A percentile compares a stretch with the other conserved stretches of the same genome.
Conservation (phyloP, 2,329 filamentous ascomycete genomes). For the Didymella keratinophila region DNA sequence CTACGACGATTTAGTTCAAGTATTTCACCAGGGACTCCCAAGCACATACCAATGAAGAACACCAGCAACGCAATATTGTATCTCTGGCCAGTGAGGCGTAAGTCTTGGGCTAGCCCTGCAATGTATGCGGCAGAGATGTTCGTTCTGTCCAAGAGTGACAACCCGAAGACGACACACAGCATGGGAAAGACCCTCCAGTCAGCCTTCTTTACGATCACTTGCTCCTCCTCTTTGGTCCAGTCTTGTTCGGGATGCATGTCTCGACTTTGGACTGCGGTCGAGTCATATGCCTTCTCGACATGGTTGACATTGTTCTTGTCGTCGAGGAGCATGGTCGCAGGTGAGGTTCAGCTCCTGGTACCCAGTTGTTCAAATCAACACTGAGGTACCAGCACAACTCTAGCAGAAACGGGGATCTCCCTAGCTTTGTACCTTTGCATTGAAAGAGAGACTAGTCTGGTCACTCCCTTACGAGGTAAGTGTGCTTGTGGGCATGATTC, state of each 20-base stretch:
- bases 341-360: background rate
- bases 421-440: conserved; percentile 2
- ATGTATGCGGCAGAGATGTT: conserved; percentile 38
- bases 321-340: conserved; percentile 12
- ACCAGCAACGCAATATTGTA: conserved; percentile 45
- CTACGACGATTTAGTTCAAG: conserved; percentile 9
- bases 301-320: conserved; percentile 25
- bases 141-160: conserved; percentile 36
- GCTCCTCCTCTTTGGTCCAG: conserved; percentile 45
- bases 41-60: conserved; percentile 36
- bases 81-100: conserved; percentile 27
- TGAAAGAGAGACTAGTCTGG: conserved; percentile 4
- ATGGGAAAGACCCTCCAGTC: conserved; percentile 46
- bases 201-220: conserved; percentile 39
- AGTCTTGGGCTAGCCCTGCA: conserved; percentile 27
- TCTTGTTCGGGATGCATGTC: conserved; percentile 27
- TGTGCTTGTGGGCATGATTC: background rate
- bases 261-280: background rate
- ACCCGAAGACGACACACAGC: conserved; percentile 43
- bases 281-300: conserved; percentile 23
- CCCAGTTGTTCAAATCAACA: background rate
- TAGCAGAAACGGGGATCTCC: background rate
- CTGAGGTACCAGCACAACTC: background rate
- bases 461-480: conserved; percentile 3
- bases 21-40: too few relatives aligned